phyloP scores from a whole-genome alignment of 192 early-diverging fungal genomes.

The Phlyctochytrium arcticum region DNA sequence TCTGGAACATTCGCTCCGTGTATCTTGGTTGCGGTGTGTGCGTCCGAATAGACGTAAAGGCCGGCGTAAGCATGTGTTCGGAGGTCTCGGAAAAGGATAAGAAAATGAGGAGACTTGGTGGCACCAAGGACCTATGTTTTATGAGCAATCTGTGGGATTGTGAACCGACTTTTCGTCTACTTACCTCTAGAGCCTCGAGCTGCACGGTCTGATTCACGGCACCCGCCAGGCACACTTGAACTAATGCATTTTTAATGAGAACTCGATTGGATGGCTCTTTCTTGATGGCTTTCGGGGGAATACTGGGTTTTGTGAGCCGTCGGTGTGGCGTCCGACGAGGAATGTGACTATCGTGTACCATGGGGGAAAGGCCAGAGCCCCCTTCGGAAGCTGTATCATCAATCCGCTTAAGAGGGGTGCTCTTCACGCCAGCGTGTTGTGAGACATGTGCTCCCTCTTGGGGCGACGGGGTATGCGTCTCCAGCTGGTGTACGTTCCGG shows the following conservation, averaged over 20 bases:
- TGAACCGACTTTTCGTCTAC: background rate
- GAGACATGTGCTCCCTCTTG: no score
- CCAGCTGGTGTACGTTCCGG: no score
- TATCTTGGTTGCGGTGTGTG: slow-evolving; percentile 37
- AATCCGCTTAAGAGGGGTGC: no score
- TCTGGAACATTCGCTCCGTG: slow-evolving; percentile 43
- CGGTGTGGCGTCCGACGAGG: no score
- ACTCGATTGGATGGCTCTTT: slow-evolving; percentile 42
- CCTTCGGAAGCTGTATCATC: no score
- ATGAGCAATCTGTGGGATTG: no score
- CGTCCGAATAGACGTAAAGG: slow-evolving; percentile 41
- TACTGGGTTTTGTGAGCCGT: no score
- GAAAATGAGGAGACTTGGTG: slow-evolving; percentile 38
- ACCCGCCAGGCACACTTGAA: slow-evolving; percentile 53
- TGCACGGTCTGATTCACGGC: slow-evolving; percentile 43
- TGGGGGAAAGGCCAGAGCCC: no score
- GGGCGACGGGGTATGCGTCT: no score
- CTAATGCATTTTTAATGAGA: slow-evolving; percentile 47
- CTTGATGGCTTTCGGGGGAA: background rate
- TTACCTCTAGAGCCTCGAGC: slow-evolving; percentile 46
- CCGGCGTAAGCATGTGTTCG: slow-evolving; percentile 51
- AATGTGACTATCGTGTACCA: no score
- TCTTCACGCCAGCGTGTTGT: no score
- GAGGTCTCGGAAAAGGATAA: slow-evolving; percentile 45
- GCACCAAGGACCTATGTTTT: slow-evolving; percentile 46